Evolutionary conservation across 495 filamentous ascomycete species (phyloP).

Genomic region (Lasiosphaeriaceae sp.): DNA sequence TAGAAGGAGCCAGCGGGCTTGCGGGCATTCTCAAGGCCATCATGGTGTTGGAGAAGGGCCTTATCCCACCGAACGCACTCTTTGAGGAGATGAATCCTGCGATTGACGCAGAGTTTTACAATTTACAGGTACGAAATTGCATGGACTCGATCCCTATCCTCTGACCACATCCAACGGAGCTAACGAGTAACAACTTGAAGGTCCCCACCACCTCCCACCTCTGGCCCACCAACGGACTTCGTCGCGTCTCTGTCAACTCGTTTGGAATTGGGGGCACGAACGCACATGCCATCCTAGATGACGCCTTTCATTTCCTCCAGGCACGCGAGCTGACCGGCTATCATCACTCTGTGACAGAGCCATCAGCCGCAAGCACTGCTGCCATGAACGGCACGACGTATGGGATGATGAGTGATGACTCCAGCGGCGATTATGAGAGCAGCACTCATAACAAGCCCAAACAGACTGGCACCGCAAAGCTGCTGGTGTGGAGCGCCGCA

Average conservation of each 20-base stretch:
- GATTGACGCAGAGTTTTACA: too few species aligned
- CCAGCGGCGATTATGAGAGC: too few species aligned
- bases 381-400: too few species aligned
- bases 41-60: slow-evolving; percentile 43
- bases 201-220: slow-evolving; percentile 19
- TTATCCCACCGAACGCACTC: slow-evolving; percentile 38
- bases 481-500: slow-evolving; percentile 28
- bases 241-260: slow-evolving; percentile 12
- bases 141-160: too few species aligned
- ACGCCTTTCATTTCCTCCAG: too few species aligned
- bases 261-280: slow-evolving; percentile 17
- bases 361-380: too few species aligned
- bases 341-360: too few species aligned
- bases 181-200: slow-evolving; percentile 11
- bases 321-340: too few species aligned
- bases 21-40: slow-evolving; percentile 51
- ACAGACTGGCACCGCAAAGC: slow-evolving; percentile 6
- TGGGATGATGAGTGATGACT: too few species aligned
- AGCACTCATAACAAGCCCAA: too few species aligned
- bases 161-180: slow-evolving; percentile 22
- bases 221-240: background rate
- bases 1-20: slow-evolving; percentile 49
- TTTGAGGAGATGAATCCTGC: slow-evolving; percentile 51
- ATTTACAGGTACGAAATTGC: too few species aligned
- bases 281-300: slow-evolving; percentile 13